Evolutionary conservation across 805 yeast genomes (phyloP), one percentile per base, ranked within the genome.

Genomic region (Isabelozyma gotoi): DNA sequence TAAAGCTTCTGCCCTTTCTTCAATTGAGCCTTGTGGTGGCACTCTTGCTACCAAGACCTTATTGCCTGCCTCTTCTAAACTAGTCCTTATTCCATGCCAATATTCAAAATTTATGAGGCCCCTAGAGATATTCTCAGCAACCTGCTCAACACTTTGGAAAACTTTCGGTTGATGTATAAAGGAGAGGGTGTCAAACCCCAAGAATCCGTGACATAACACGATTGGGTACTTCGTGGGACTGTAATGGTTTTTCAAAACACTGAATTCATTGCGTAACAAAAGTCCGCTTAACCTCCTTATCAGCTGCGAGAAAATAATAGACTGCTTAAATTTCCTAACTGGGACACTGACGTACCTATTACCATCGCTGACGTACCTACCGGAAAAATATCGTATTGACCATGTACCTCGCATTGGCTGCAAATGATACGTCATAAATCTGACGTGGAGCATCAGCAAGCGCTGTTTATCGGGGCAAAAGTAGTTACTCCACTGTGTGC

Each of bases 171-270:
- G 4, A 24, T 24, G 29, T 3, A 24, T 24, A 10, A 24, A 24
- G 10, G 29, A 24, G n/a, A 71, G 44, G 40, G 60, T 73, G 53
- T 87, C 95, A 53, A 88, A 89, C 1, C 97, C 97, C 0, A 88
- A 80, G 18, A 89, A 74, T 0, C 97, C 97, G 67, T 89, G 97
- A 54, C 96, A 89, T 19, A 89, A 62, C 0, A 89, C 85, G 1
- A 89, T 78, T 0, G 96, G 96, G 54, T 75, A 69, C 50, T 78
- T 77, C 0, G 95, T 90, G 4, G 84, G 74, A 10, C 62, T 55
- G 55, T 83, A 85, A 21, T 67, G 48, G 7, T 71, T 64, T 47
- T 66, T 52, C 11, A 72, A 42, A 11, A 35, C 43, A 14, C 63
- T 51, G 44, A 52, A 69, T 43, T 59, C 59, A 24, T 24, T 24